Evolutionary conservation across 768 basidiomycete genomes (phyloP), one percentile per base, ranked within the genome.

Genomic region (Chiua virens): DNA sequence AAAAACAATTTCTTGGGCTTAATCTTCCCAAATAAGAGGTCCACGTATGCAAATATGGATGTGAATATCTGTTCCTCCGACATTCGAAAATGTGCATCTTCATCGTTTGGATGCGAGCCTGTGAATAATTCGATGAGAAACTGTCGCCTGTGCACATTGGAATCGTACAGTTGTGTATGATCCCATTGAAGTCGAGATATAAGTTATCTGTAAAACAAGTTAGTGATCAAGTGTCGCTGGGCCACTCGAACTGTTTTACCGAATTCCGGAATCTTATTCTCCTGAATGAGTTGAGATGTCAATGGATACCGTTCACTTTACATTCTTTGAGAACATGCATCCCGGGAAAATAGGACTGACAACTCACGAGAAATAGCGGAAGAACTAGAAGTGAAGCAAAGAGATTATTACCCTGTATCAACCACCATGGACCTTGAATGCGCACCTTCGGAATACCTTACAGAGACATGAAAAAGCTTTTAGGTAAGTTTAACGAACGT

Each of bases 211-310:
- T 15, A 49, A 42, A 55, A 46, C 50, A 39, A 32, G 42, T 64
- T 6, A 57, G 52, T 40, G 8, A 56, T 52, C 20, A 18, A 32
- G 41, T 10, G 43, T 5, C n/a, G 4, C 20, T 14, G 9, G 9
- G 35, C 23, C 27, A 8, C 3, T 49, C 20, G 20, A 44, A 28
- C 32, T 41, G 3, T 67, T 79, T 54, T 55, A 89, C 92, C 96
- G 66, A 99, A 99, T 72, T 98, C 97, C 15, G 94, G 96, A 54
- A 99, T 98, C 77, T 94, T 93, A 75, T 98, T 97, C 76, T 97
- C 94, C 70, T 96, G 85, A 56, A 98, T 97, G 51, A 98, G 79
- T 69, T 98, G 97, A 17, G 96, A 98, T 15, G 95, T 99, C 59
- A 99, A 81, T 45, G 97, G 96, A 70, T 99, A 99, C 54, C 97